phyloP scores from a whole-genome alignment of 257 asterid species.

The Coffea canephora region DNA sequence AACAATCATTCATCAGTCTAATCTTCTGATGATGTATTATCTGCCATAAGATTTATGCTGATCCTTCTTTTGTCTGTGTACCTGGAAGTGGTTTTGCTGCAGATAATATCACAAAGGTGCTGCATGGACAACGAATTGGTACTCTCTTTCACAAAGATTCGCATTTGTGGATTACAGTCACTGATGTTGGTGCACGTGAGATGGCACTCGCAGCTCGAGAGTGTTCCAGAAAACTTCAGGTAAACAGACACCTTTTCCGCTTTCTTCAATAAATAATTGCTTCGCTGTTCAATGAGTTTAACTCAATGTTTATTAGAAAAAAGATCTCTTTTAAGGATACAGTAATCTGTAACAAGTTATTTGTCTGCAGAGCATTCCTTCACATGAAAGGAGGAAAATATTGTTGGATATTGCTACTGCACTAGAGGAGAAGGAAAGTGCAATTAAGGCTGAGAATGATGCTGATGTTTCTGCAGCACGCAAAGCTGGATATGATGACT shows the following conservation, averaged over 20 bases:
- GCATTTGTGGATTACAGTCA: slow-evolving; percentile 51
- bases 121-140: slow-evolving; percentile 58
- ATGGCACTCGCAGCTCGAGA: slow-evolving; percentile 83
- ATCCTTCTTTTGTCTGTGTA: slow-evolving; percentile 14
- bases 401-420: slow-evolving; percentile 77
- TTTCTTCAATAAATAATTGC: background rate
- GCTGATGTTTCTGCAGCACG: slow-evolving; percentile 69
- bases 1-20: background rate
- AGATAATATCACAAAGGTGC: slow-evolving; percentile 49
- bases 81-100: slow-evolving; percentile 60
- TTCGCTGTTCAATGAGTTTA: background rate
- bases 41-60: background rate
- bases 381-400: slow-evolving; percentile 68
- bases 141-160: slow-evolving; percentile 76
- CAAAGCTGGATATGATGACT: slow-evolving; percentile 61
- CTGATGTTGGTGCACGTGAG: slow-evolving; percentile 54
- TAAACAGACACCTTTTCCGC: slow-evolving; percentile 1
- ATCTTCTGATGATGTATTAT: background rate
- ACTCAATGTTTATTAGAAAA: too few species aligned
- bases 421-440: slow-evolving; percentile 60
- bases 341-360: background rate
- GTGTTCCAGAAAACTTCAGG: slow-evolving; percentile 74
- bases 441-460: slow-evolving; percentile 59
- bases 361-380: slow-evolving; percentile 55
- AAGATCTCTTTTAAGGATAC: background rate